Conservation (phyloP, 129 eudicot genomes). For the Oenanthe sinensis region DNA sequence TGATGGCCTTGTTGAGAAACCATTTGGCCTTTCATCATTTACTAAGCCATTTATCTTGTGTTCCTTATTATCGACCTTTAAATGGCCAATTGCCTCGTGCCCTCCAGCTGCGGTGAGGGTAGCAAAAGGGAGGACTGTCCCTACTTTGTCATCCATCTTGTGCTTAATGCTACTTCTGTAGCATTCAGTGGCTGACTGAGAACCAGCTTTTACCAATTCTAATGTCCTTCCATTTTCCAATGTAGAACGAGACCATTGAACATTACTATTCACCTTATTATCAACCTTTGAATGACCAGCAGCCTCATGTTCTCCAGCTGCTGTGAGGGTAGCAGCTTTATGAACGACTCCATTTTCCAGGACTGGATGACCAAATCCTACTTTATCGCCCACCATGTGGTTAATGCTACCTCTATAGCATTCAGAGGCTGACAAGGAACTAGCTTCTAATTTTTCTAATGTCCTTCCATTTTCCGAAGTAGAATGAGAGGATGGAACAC, state of each 20-base stretch:
- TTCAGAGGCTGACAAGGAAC: constrained; percentile 5
- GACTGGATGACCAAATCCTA: not conserved
- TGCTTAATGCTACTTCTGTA: not conserved
- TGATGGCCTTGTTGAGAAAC: not conserved
- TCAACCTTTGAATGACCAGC: constrained; percentile 10
- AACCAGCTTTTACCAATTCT: constrained; percentile 1
- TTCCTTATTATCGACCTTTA: constrained; percentile 6
- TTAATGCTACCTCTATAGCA: not conserved
- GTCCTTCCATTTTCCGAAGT: constrained; percentile 12
- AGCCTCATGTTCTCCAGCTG: constrained; percentile 8
- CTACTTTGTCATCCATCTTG: not conserved
- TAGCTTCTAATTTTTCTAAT: constrained; percentile 1
- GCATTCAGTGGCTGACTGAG: constrained; percentile 1
- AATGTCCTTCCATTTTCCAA: constrained; percentile 10
- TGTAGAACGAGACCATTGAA: constrained; percentile 3
- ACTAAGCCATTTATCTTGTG: not conserved
- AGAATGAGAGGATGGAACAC: constrained; percentile 1
- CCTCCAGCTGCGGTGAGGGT: not conserved
- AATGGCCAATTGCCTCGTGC: constrained; percentile 8
- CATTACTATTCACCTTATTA: not conserved
- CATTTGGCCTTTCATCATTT: not conserved
- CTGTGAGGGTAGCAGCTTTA: not conserved
- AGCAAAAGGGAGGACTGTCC: not conserved
- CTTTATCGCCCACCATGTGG: not conserved
- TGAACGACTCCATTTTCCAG: constrained; percentile 5